Conservation (phyloP, 441 rosid genomes). For the Mallotus repandus region DNA sequence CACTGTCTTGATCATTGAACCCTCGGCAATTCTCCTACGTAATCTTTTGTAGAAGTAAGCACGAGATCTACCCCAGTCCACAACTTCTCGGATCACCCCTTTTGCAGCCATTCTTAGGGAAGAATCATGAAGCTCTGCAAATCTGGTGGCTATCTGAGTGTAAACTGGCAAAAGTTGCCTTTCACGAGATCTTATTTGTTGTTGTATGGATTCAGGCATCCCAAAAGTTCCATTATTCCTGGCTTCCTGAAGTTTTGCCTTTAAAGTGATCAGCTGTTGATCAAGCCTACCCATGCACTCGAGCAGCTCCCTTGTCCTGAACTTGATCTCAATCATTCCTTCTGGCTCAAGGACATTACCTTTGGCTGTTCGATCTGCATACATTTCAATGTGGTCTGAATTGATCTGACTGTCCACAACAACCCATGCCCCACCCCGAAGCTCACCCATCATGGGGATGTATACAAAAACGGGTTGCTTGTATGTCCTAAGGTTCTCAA, state of each 20-base stretch:
- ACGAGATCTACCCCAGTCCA: constrained; percentile 81
- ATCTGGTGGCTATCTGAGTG: constrained; percentile 92
- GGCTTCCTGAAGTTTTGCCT: constrained; percentile 69
- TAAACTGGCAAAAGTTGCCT: constrained; percentile 87
- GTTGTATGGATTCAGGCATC: constrained; percentile 54
- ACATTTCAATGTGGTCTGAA: constrained; percentile 96
- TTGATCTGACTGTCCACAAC: constrained; percentile 96
- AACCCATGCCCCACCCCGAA: constrained; percentile 99
- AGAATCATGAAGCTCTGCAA: constrained; percentile 96
- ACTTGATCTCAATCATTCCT: constrained; percentile 97
- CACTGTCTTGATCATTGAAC: constrained; percentile 57
- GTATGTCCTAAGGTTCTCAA: constrained; percentile 96
- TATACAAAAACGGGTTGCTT: constrained; percentile 96
- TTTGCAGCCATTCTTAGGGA: constrained; percentile 96
- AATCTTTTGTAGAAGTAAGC: constrained; percentile 74
- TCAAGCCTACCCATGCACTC: constrained; percentile 99
- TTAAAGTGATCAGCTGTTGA: constrained; percentile 61
- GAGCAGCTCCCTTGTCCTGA: constrained; percentile 83
- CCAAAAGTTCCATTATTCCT: constrained; percentile 46
- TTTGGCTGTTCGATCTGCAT: constrained; percentile 91
- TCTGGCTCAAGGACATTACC: constrained; percentile 99
- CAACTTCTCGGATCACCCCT: constrained; percentile 89
- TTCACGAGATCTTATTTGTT: constrained; percentile 76
- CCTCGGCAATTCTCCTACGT: constrained; percentile 72
- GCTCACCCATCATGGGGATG: constrained; percentile 99